Evolutionary conservation across 192 early-diverging fungal species (phyloP), one percentile per base, ranked within the genome.

Genomic region (Pilobolus umbonatus): DNA sequence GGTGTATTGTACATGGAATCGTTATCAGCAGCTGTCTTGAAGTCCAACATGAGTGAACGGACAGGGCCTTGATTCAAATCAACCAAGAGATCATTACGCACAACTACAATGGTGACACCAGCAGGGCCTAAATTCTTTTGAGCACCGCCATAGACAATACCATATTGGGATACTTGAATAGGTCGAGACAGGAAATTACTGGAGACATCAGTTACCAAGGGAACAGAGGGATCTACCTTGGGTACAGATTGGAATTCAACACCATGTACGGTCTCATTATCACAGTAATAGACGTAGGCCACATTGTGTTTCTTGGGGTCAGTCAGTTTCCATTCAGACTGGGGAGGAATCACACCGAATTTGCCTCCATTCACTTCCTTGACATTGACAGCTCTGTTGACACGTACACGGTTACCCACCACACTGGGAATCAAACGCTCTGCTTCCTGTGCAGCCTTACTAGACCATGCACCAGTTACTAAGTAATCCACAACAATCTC

Each of bases 201-300:
- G 29, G 87, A 91, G 80, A 92, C 90, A 73, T 96, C 96, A 68
- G 90, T 92, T 36, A 98, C 88, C 5, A 98, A 56, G 0, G 92
- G 92, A 0, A 94, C 88, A 0, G 68, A 64, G 1, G 77, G 55
- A 60, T 83, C 73, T 6, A 75, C 42, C 8, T 79, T 64, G 9
- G 87, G 84, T 3, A 84, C 67, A 26, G 53, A 62, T 11, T 71
- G 68, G 61, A 90, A 87, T 72, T 98, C 93, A 30, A 98, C 87
- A 21, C 97, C 97, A 62, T 99, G 90, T 39, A 99, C 87, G 1
- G 97, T 99, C 73, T 99, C 97, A 71, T 99, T 99, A 69, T 94
- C 91, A 76, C 93, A 95, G 70, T 95, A 96, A 69, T 94, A 99
- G 10, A 97, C 84, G 62, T 87, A 99, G 25, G 92, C 88, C 14